Evolutionary conservation across 2,329 filamentous ascomycete genomes (phyloP), one percentile per base, ranked within the genome.

Genomic region (Aspergillus tamarii): DNA sequence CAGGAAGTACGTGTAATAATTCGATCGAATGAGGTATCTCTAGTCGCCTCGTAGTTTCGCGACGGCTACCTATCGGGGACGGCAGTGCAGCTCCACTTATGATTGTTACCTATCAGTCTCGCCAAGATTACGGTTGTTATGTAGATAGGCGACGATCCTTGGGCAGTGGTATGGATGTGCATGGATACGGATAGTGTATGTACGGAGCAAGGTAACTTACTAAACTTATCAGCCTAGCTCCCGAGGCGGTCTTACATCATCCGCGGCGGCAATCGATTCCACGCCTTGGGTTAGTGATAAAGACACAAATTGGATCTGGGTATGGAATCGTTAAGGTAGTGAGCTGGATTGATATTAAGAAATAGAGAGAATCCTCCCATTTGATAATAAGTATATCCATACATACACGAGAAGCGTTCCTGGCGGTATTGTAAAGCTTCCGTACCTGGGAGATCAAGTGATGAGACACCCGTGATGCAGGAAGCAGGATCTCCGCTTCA

Each of bases 391-490:
- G 16, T 19, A 19, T 2, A 41, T 41, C 19, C 6, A 41, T 6
- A 41, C 36, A 41, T 19, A 41, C 16, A 4, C 2, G 16, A 28
- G 45, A 28, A 48, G 16, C 14, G 55, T 62, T 46, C 43, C 34
- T 50, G 46, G 58, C 12, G 46, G 48, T 52, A 52, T 52, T 52
- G 45, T 26, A 12, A 26, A 32, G 10, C 4, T 10, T 21, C 19
- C 23, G 26, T 53, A 23, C n/a, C 39, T 43, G 8, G 50, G 28
- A 57, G 58, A 63, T 67, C 61, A 67, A 64, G 54, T 65, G 63
- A 65, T 52, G 43, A 52, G 61, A 62, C 54, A 56, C 60, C 52
- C 62, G 67, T 67, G 66, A 68, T 62, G 64, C 64, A 65, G 64
- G 66, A 68, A 61, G 64, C 64, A 65, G 64, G 32, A 58, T 46